phyloP scores from a whole-genome alignment of 352 stramenopile genomes.

The Globisporangium barbulae region DNA sequence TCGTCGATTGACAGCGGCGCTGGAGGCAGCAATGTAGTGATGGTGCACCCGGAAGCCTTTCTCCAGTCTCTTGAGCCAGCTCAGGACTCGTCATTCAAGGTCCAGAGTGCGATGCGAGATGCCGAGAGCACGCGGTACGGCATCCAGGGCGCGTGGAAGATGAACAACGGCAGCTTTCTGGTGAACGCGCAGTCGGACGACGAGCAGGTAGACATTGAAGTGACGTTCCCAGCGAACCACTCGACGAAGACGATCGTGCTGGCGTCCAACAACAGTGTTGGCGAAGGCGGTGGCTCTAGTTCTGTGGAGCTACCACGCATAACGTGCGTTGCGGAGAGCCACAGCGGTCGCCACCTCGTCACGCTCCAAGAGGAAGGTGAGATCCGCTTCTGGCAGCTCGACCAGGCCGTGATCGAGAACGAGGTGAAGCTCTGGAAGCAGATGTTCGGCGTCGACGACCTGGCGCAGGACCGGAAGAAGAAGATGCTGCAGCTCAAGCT shows the following conservation, averaged over 20 bases:
- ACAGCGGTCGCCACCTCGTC: constrained; percentile 35
- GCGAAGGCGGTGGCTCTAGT: too few species aligned
- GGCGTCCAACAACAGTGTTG: neutral
- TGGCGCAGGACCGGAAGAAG: neutral
- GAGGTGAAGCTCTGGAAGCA: constrained; percentile 58
- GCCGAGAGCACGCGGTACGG: constrained; percentile 13
- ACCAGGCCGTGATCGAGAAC: constrained; percentile 36
- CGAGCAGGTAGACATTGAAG: constrained; percentile 36
- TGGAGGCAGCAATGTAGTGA: constrained; percentile 9
- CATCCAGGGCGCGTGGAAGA: constrained; percentile 28
- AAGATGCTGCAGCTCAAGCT: constrained; percentile 45
- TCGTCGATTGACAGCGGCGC: neutral
- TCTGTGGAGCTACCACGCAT: constrained; percentile 26
- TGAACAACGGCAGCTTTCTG: constrained; percentile 17
- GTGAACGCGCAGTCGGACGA: constrained; percentile 25
- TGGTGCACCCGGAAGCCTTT: constrained; percentile 46
- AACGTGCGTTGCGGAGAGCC: constrained; percentile 30
- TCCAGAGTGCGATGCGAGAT: constrained; percentile 26
- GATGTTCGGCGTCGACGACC: constrained; percentile 48
- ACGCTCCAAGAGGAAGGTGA: constrained; percentile 60
- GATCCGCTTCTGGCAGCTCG: constrained; percentile 61
- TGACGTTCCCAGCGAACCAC: constrained; percentile 25
- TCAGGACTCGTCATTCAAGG: constrained; percentile 1
- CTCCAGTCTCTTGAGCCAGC: constrained; percentile 29
- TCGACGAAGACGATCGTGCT: constrained; percentile 48